Base-by-base conservation (phyloP, 2,329 filamentous ascomycete species). In the Grosmannia huntii region DNA sequence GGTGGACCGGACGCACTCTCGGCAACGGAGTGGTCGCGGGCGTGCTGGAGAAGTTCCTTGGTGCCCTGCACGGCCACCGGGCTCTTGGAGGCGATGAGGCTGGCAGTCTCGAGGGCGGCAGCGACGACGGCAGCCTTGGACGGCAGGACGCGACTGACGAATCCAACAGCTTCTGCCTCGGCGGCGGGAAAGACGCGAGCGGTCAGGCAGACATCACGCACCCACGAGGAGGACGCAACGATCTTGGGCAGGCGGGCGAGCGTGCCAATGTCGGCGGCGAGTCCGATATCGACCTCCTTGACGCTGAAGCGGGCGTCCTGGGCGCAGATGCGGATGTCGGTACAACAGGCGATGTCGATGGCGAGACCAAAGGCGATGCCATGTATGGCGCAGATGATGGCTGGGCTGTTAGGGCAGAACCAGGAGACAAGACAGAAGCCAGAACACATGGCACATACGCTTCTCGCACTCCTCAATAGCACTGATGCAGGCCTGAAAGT, bases 381-480 rank as follows among this genome's bases (percentile, higher is more conserved):
- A 66, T 95, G 89, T 63, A 96, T 72, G 23, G 90, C 84, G 56
- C 83, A 85, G 60, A 97, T 87, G 38, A 96, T 89, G 61, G 90
- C 85, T 86, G 12, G 48, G 10, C 4, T 6, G 2, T 28, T 3
- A 23, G 19, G 31, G 9, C 31, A 33, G 11, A 33, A 33, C 31
- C 2, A 2, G 14, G 36, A 38, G 12, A 38, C 36, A 38, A 14
- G 36, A 41, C 11, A 21, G 5, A 28, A 12, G 27, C 7, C 10
- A 56, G 46, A 27, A 41, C 1, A 41, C 58, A 48, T 44, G 25
- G 21, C 16, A 36, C 5, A 38, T 41, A 31, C 83, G 90, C 73
- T 97, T 97, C 73, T 94, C 88, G 72, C 92, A 97, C 64, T 80
- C 84, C 70, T 96, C 92, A 57, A 95, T 75, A 16, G 84, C 79